Percentiles rank a stretch among this genome's conserved stretches.
Conservation (phyloP, 306 rosid genomes). For the Cicer arietinum region DNA sequence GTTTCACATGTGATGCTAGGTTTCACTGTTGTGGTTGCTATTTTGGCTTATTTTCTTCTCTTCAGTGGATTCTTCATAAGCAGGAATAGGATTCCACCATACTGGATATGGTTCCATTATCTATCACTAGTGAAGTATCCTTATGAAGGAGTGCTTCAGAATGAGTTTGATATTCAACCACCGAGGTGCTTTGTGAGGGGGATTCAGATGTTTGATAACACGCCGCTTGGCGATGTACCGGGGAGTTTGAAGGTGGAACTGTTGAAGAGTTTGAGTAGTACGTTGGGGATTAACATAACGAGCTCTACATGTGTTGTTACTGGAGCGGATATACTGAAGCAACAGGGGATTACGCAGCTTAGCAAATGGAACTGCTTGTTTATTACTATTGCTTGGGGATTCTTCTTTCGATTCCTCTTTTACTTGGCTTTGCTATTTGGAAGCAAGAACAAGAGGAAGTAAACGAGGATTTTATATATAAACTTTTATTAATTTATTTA, state of each 20-base stretch:
- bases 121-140: constrained; percentile 86
- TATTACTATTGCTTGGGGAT: constrained; percentile 81
- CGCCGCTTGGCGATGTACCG: constrained; percentile 69
- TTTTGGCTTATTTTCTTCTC: constrained; percentile 76
- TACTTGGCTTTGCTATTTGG: constrained; percentile 68
- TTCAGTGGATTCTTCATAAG: constrained; percentile 91
- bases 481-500: neutral
- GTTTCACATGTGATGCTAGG: constrained; percentile 90
- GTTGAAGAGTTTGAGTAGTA: constrained; percentile 68
- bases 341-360: constrained; percentile 75
- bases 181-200: constrained; percentile 74
- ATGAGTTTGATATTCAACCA: constrained; percentile 61
- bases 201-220: constrained; percentile 72
- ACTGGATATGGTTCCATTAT: constrained; percentile 95
- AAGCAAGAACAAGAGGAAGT: constrained; percentile 74
- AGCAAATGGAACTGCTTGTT: constrained; percentile 81
- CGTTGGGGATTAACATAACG: constrained; percentile 64
- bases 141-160: constrained; percentile 80
- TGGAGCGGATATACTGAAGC: constrained; percentile 69
- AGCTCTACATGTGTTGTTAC: constrained; percentile 74
- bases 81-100: constrained; percentile 73
- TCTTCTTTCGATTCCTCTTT: constrained; percentile 80
- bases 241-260: constrained; percentile 55
- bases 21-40: constrained; percentile 82
- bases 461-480: neutral